Base-by-base conservation (phyloP, 2,329 filamentous ascomycete genomes). In the Pseudocercospora crystallina region DNA sequence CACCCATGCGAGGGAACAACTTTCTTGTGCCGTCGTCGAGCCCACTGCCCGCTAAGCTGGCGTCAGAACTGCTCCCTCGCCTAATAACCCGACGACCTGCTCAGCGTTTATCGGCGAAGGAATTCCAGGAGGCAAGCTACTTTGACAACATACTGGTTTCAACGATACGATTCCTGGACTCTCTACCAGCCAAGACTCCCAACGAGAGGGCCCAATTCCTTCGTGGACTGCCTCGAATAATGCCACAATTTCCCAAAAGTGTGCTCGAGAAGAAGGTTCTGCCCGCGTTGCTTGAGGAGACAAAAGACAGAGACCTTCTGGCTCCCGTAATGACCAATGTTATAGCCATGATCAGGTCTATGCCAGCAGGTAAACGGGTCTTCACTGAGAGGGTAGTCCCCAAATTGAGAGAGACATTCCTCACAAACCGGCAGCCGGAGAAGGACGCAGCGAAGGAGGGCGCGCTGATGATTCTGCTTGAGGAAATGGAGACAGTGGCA, bases 61-160 rank as follows among this genome's bases (percentile, higher is more conserved):
- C 83, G 8, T 79, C 80, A 13, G 81, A 87, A 56, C 87, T 97
- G 0, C 74, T 99, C 3, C 90, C 94, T 2, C 80, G 87, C 20
- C 80, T 99, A 38, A 91, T 99, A 50, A 94, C 92, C 0, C 81
- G 94, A 56, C 79, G 90, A 48, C 90, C 94, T 2, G 90, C 90
- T 2, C 89, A 95, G 67, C 83, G 94, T 38, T 81, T 97, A 75
- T 90, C 85, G 20, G 90, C 92, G 4, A 84, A 82, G 47, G 92
- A 96, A 62, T 97, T 99, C 61, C 94, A 99, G 66, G 84, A 96
- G 69, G 95, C 90, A 64, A 85, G 89, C 59, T 99, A 95, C 68
- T 99, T 99, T 67, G 90, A 99, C 71, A 99, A 97, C 64, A 89
- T 97, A 39, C 78, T 99, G 4, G 90, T 99, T 15, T 96, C 91